phyloP scores from a whole-genome alignment of 2,329 filamentous ascomycete species.

The Dichotomopilus funicola region DNA sequence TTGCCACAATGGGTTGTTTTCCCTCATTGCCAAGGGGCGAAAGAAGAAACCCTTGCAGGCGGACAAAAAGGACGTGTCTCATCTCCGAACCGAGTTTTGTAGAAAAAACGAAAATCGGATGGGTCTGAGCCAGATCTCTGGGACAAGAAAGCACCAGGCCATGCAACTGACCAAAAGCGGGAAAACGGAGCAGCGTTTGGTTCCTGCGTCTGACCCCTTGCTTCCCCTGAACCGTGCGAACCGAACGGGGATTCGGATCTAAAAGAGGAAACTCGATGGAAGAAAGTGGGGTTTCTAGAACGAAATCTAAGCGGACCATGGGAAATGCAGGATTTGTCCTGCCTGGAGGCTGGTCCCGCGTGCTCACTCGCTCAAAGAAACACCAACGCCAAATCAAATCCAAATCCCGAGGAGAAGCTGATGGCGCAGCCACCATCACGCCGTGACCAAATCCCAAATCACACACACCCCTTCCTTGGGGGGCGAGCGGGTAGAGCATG shows the following conservation, averaged over 20 bases:
- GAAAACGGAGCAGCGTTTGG: neutral
- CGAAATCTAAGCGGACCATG: neutral
- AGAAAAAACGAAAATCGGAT: neutral
- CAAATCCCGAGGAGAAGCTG: neutral
- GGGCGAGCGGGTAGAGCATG: too few species aligned
- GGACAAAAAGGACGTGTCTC: neutral
- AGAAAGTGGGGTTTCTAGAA: constrained; percentile 11
- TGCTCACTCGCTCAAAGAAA: neutral
- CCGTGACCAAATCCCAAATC: too few species aligned
- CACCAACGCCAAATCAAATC: neutral
- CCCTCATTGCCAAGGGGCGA: neutral
- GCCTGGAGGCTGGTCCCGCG: neutral
- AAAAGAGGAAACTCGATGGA: constrained; percentile 1
- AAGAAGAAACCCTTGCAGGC: neutral
- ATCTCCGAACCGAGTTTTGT: neutral
- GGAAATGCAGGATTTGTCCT: constrained; percentile 4
- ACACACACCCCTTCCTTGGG: too few species aligned
- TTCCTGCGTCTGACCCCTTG: neutral
- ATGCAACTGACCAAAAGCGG: neutral
- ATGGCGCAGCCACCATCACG: too few species aligned
- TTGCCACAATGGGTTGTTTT: neutral
- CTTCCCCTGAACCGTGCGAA: neutral
- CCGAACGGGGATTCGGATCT: neutral
- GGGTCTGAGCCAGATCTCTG: neutral
- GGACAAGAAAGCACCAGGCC: neutral